Conservation (phyloP, 1,284 basidiomycete species). For the Tilletiaria anomala region DNA sequence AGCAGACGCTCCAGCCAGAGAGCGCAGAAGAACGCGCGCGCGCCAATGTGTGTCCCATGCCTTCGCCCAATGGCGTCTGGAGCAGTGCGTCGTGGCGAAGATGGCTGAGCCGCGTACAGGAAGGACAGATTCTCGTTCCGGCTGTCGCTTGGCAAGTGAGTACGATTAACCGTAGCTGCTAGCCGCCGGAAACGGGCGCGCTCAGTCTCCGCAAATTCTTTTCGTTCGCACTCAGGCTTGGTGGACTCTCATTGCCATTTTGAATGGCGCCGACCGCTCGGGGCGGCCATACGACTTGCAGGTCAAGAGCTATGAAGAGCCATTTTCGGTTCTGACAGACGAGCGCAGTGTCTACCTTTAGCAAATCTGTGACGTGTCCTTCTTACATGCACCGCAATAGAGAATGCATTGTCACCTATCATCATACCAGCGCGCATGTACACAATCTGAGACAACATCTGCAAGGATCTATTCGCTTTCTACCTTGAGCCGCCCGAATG, state of each 20-base stretch:
- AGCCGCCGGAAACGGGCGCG: not conserved
- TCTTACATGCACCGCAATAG: too few species aligned
- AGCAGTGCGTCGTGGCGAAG: slow-evolving; percentile 15
- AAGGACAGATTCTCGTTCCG: slow-evolving; percentile 26
- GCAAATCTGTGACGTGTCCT: too few species aligned
- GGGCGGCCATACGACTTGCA: slow-evolving; percentile 30
- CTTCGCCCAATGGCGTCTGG: slow-evolving; percentile 18
- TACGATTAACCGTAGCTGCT: not conserved
- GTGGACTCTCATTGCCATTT: slow-evolving; percentile 33
- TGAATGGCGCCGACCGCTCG: slow-evolving; percentile 31
- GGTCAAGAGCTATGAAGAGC: slow-evolving; percentile 22
- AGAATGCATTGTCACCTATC: too few species aligned
- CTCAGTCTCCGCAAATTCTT: not conserved
- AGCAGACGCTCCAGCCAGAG: slow-evolving; percentile 12
- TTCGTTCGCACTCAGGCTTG: slow-evolving; percentile 14
- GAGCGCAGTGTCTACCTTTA: not conserved
- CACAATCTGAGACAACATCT: too few species aligned
- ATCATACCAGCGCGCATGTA: too few species aligned
- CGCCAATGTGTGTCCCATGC: slow-evolving; percentile 22
- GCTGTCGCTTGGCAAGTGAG: slow-evolving; percentile 31
- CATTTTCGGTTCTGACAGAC: not conserved
- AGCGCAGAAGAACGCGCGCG: slow-evolving; percentile 9
- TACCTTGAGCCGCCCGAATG: too few species aligned
- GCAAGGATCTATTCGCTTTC: too few species aligned
- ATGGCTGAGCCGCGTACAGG: slow-evolving; percentile 19